These are phyloP conservation scores for Closterium sp. DNA, from an alignment of 139 green algal species.

Conservation along the genomic window DNA sequence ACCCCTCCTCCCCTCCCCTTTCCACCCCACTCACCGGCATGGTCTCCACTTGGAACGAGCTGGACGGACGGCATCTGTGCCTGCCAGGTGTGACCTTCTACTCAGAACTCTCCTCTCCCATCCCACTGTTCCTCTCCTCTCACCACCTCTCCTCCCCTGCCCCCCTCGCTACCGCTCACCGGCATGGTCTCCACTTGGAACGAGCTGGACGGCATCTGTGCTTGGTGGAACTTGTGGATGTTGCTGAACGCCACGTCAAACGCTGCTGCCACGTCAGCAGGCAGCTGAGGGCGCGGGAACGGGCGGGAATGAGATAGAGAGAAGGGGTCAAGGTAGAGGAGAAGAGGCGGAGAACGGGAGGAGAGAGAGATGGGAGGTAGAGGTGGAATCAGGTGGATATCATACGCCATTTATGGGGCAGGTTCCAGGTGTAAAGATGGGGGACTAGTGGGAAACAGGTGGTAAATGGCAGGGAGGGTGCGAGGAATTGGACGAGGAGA, in stretches of 20 bases:
- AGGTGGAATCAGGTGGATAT: too few species aligned
- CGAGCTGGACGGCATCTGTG: conserved; percentile 64
- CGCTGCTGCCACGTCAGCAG: conserved; percentile 66
- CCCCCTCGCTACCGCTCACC: conserved; percentile 48
- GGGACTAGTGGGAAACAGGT: neutral
- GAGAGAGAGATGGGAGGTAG: too few species aligned
- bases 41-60: conserved; percentile 44
- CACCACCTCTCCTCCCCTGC: too few species aligned
- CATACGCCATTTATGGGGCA: neutral
- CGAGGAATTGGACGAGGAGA: neutral
- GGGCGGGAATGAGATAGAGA: neutral
- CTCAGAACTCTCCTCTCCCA: too few species aligned
- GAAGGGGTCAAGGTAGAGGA: neutral
- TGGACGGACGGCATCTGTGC: conserved; percentile 66
- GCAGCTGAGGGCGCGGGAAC: conserved; percentile 53
- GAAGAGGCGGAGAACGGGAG: too few species aligned
- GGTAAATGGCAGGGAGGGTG: neutral
- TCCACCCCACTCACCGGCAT: conserved; percentile 62
- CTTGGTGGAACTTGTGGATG: conserved; percentile 89
- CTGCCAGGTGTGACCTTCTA: conserved; percentile 64
- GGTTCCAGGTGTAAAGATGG: too few species aligned
- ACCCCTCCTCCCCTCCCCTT: too few species aligned
- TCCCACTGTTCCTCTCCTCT: conserved; percentile 65
- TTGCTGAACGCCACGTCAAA: conserved; percentile 96
- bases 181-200: conserved; percentile 64